Conservation (phyloP, 352 stramenopile species). For the Globisporangium solare region DNA sequence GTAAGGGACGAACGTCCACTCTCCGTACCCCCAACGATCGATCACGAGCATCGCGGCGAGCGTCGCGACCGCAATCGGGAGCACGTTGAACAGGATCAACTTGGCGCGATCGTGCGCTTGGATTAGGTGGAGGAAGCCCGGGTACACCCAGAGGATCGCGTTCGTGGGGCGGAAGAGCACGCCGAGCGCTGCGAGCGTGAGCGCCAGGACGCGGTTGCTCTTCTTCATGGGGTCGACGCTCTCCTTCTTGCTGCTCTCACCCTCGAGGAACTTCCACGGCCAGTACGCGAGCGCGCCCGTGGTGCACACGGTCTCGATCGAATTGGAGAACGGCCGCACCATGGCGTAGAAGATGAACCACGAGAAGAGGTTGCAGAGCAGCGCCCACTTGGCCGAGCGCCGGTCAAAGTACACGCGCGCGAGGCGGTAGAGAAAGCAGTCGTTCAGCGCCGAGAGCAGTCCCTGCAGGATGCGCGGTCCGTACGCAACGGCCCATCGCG, state of each 20-base stretch:
- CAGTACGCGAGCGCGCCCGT: constrained; percentile 67
- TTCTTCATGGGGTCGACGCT: constrained; percentile 18
- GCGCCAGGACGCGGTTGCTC: constrained; percentile 34
- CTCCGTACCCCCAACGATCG: constrained; percentile 70
- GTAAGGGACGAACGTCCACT: constrained; percentile 79
- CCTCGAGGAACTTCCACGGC: constrained; percentile 64
- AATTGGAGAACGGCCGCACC: constrained; percentile 85
- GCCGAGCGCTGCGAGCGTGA: constrained; percentile 60
- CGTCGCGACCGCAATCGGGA: constrained; percentile 56
- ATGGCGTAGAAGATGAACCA: constrained; percentile 88
- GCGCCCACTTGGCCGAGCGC: constrained; percentile 55
- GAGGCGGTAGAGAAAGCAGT: constrained; percentile 74
- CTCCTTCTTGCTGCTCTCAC: constrained; percentile 34
- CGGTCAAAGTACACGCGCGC: constrained; percentile 59
- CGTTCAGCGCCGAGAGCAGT: constrained; percentile 55
- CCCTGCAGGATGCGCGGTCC: constrained; percentile 70
- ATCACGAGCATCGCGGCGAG: constrained; percentile 62
- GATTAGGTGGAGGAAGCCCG: constrained; percentile 48
- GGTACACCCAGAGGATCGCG: constrained; percentile 71
- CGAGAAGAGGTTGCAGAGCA: constrained; percentile 73
- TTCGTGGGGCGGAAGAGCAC: constrained; percentile 82
- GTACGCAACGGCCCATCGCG: constrained; percentile 81
- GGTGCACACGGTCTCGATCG: constrained; percentile 77
- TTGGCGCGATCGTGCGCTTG: constrained; percentile 33
- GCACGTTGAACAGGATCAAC: constrained; percentile 40